Evolutionary conservation across 2,329 filamentous ascomycete genomes (phyloP), one percentile per base, ranked within the genome.

Genomic region (Corniculantispora saksenae): DNA sequence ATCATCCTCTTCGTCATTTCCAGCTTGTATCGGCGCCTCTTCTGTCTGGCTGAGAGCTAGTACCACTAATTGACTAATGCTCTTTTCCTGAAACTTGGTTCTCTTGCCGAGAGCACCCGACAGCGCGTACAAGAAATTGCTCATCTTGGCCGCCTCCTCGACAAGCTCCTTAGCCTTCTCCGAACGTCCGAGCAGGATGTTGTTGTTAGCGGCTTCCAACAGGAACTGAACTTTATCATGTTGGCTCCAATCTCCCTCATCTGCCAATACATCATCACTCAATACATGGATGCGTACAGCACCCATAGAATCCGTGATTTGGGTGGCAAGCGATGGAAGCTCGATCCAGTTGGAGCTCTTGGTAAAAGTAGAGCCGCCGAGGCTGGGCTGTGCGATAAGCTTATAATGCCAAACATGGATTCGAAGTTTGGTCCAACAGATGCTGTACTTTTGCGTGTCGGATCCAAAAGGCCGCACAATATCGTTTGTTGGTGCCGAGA

Each of bases 31-130:
- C 23, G n/a, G 10, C 6, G 69, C 70, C 29, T 71, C 69, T 1
- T 78, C 73, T 27, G 80, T 78, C 8, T 81, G 82, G 74, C 94
- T 97, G 75, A 88, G 93, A 1, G 95, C 95, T 35, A 98, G 81
- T 2, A 99, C 92, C 1, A 99, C 91, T 32, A 99, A 83, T 76
- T 99, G 95, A 71, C 93, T 97, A 67, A 89, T 89, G 71, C 89
- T 90, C 66, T 88, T 91, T 72, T 93, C 84, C 76, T 96, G 92
- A 65, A 89, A 96, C 70, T 86, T 90, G 1, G 92, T 96, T 66
- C 91, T 83, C 78, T 93, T 98, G 19, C 95, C 95, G 69, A 99
- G 78, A 25, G 92, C 87, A 45, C 95, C 95, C 0, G 93, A 96
- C 63, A 99, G 76, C 0, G 89, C 90, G 76, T 96, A 98, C 21